Percentiles rank a stretch among this genome's conserved stretches.
Conservation (phyloP, 345 rosid genomes). For the Streptanthus diversifolius region DNA sequence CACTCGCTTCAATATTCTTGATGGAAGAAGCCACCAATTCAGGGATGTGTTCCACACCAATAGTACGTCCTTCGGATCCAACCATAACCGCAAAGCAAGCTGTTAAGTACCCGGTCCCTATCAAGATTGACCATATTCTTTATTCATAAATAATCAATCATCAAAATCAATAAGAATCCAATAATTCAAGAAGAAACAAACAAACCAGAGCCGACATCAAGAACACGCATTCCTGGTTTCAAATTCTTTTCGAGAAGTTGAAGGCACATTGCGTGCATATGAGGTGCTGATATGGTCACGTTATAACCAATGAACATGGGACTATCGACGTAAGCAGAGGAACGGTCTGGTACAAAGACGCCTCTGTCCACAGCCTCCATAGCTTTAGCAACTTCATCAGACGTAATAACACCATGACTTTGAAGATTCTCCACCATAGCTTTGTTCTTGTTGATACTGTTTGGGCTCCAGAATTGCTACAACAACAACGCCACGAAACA, state of each 20-base stretch:
- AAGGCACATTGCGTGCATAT: conserved; percentile 97
- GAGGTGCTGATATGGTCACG: conserved; percentile 97
- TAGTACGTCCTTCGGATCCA: conserved; percentile 73
- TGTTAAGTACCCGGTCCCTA: conserved; percentile 57
- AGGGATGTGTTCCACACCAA: conserved; percentile 92
- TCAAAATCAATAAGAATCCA: not conserved
- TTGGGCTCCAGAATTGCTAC: conserved; percentile 62
- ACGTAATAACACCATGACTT: conserved; percentile 54
- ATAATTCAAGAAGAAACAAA: not conserved
- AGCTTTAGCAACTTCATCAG: conserved; percentile 64
- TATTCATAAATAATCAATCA: not conserved
- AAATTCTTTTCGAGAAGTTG: conserved; percentile 68
- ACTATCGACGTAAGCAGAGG: conserved; percentile 73
- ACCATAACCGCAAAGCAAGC: conserved; percentile 97
- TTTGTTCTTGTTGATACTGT: conserved; percentile 55
- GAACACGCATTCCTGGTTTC: conserved; percentile 89
- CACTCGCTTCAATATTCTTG: conserved; percentile 65
- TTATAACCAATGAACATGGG: conserved; percentile 91
- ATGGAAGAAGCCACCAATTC: conserved; percentile 66
- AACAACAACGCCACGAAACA: not conserved
- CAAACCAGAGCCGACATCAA: conserved; percentile 96
- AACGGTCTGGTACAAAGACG: conserved; percentile 64
- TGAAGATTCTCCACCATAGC: conserved; percentile 71
- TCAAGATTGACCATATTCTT: not conserved
- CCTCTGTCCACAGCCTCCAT: conserved; percentile 89